phyloP scores from a whole-genome alignment of 106 monocot genomes.

The Dioscorea dumetorum region DNA sequence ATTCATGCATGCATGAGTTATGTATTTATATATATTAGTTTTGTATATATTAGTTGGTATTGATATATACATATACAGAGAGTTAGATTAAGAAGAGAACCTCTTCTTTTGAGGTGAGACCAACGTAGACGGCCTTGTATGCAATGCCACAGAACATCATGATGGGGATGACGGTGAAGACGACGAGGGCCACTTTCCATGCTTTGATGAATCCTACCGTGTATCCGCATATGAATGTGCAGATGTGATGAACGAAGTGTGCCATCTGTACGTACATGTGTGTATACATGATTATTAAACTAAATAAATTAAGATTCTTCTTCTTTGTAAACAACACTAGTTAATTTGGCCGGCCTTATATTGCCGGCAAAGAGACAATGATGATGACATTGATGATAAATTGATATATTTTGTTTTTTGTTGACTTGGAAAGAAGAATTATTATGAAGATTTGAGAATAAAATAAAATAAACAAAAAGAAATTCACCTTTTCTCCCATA shows the following conservation, averaged over 20 bases:
- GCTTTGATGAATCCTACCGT: conserved; percentile 30
- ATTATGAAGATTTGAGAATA: too few relatives aligned
- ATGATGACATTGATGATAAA: too few relatives aligned
- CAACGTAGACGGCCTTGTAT: conserved; percentile 39
- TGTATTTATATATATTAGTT: too few relatives aligned
- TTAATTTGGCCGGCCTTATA: background rate
- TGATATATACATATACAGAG: too few relatives aligned
- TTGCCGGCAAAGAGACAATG: background rate
- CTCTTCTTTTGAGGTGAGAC: conserved; percentile 39
- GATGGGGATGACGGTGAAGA: conserved; percentile 28
- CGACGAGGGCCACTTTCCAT: conserved; percentile 38
- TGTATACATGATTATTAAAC: too few relatives aligned
- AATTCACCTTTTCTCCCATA: conserved; percentile 43
- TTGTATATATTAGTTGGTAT: too few relatives aligned
- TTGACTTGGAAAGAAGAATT: too few relatives aligned
- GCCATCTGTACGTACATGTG: conserved; percentile 24
- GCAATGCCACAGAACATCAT: conserved; percentile 39
- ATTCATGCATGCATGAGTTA: too few relatives aligned
- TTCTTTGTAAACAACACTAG: background rate
- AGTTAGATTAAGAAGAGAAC: conserved; percentile 1
- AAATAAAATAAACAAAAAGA: too few relatives aligned
- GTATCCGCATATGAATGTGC: conserved; percentile 40
- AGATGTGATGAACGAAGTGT: conserved; percentile 38
- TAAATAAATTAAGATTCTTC: too few relatives aligned
- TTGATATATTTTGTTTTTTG: too few relatives aligned